phyloP scores from a whole-genome alignment of 192 early-diverging fungal species.

The Coemansia sp. region DNA sequence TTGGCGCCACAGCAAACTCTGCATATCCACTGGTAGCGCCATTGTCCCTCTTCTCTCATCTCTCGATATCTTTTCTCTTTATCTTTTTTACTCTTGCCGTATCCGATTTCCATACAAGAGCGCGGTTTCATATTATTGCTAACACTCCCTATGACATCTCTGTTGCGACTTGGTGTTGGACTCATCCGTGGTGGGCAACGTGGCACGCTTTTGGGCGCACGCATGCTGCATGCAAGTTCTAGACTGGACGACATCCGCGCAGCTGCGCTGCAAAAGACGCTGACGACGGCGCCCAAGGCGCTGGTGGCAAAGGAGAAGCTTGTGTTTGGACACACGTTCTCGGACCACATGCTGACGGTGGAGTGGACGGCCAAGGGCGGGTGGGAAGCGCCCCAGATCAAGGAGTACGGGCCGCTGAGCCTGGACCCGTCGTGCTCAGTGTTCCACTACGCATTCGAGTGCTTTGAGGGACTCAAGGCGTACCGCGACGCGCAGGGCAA shows the following conservation, averaged over 20 bases:
- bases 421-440: conserved; percentile 87
- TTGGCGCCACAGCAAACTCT: neutral
- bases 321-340: conserved; percentile 86
- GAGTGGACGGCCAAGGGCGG: conserved; percentile 75
- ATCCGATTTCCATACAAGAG: conserved; percentile 3
- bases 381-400: conserved; percentile 77
- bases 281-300: conserved; percentile 58
- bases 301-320: conserved; percentile 67
- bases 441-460: conserved; percentile 93
- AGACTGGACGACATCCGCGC: conserved; percentile 7
- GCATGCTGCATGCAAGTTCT: conserved; percentile 7
- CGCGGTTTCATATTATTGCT: neutral
- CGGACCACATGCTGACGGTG: conserved; percentile 91
- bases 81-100: neutral
- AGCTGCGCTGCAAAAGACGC: conserved; percentile 14
- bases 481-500: conserved; percentile 90
- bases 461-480: conserved; percentile 92
- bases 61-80: neutral
- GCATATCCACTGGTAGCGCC: neutral
- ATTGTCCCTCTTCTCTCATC: neutral
- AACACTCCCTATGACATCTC: conserved; percentile 11
- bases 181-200: neutral
- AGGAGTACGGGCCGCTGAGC: conserved; percentile 76
- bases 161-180: conserved; percentile 5
- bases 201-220: neutral